A percentile compares a stretch with the other conserved stretches of the same genome.
Evolutionary conservation across 345 rosid species (phyloP).

Genomic region (Anastatica hierochuntica): DNA sequence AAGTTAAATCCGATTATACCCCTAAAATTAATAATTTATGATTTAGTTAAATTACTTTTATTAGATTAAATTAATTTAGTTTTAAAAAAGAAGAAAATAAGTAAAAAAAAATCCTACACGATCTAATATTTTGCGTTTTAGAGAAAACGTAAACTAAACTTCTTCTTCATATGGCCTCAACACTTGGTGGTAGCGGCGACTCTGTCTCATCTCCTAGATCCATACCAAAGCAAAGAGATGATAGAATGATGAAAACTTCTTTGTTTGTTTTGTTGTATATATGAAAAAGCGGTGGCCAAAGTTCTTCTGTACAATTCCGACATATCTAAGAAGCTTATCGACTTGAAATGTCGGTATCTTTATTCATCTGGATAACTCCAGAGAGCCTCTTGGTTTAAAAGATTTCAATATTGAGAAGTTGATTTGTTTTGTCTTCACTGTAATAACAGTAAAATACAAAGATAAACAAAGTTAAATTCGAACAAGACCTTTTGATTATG

Average conservation of each 20-base stretch:
- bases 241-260: slow-evolving; percentile 5
- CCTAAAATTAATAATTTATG: too few species aligned
- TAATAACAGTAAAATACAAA: too few species aligned
- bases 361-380: slow-evolving; percentile 3
- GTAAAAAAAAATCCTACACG: too few species aligned
- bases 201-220: slow-evolving; percentile 41
- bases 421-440: too few species aligned
- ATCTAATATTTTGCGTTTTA: too few species aligned
- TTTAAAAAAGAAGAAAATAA: too few species aligned
- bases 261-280: slow-evolving; percentile 8
- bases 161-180: too few species aligned
- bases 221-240: slow-evolving; percentile 48
- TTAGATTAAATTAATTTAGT: too few species aligned
- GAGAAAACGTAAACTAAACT: too few species aligned
- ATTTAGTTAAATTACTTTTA: too few species aligned
- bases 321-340: neutral
- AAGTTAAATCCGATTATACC: too few species aligned
- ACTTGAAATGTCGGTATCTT: slow-evolving; percentile 13
- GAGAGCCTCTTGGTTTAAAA: slow-evolving; percentile 9
- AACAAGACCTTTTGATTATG: neutral
- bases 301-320: slow-evolving; percentile 1
- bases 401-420: slow-evolving; percentile 5
- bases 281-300: neutral
- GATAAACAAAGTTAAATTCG: too few species aligned
- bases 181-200: slow-evolving; percentile 58